Base-by-base conservation (phyloP, 495 filamentous ascomycete genomes). In the Penicillium chermesinum region DNA sequence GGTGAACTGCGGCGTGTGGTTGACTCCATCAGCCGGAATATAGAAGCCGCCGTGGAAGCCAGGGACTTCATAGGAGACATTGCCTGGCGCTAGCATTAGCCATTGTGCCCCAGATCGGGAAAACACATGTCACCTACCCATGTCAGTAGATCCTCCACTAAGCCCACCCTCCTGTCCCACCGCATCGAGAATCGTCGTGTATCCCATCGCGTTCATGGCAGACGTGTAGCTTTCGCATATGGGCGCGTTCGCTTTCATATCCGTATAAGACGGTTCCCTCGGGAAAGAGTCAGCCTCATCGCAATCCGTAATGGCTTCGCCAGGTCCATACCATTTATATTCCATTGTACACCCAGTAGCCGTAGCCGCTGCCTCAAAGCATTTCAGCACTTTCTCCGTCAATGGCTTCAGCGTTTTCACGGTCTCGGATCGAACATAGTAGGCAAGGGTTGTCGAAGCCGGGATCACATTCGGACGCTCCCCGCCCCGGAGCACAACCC, bases 31-130 rank as follows among this genome's bases (percentile, higher is more conserved):
- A 0, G 76, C 64, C 1, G 60, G 63, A 38, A 83, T 79, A 16
- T 66, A 70, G 55, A 82, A 82, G 0, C 70, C 66, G 1, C 75
- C 77, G 49, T 83, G 80, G 60, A 83, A 80, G 2, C 76, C 73
- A 3, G 80, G 80, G 15, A 78, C 69, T 40, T 69, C 64, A 32
- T 82, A 76, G 7, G 74, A 76, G 1, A 83, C 78, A 43, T 83
- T 77, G 0, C 78, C 79, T 79, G 67, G 64, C 34, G 15, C 12
- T 33, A 36, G 34, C 21, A 30, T 42, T 15, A 42, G 39, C 10
- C 12, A 41, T 13, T 7, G 7, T 8, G 15, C 7, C 18, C n/a
- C 2, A 38, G 8, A 38, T 6, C 7, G 18, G 35, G 7, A 15
- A 1, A 17, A 15, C 7, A 16, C 2, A 38, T 18, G 12, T 41